Conservation (phyloP, 345 rosid species). For the Melaleuca alternifolia region DNA sequence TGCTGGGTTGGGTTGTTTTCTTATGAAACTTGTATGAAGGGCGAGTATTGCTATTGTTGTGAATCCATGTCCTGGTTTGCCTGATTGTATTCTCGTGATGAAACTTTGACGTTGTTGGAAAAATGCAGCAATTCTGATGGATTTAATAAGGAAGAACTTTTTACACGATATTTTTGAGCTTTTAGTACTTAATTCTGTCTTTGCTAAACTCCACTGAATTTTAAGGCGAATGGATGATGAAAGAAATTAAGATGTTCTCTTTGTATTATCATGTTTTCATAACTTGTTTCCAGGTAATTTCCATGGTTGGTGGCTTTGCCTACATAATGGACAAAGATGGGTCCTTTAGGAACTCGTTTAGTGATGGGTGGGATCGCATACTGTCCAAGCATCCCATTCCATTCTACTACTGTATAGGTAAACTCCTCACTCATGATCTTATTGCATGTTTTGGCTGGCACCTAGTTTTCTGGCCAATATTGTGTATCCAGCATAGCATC, state of each 20-base stretch:
- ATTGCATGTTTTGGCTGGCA: neutral
- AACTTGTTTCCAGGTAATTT: conserved; percentile 42
- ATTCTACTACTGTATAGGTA: conserved; percentile 92
- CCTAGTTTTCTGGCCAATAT: neutral
- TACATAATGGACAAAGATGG: conserved; percentile 93
- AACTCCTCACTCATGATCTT: neutral
- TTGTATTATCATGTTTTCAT: neutral
- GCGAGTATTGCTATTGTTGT: neutral
- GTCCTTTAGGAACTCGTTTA: conserved; percentile 80
- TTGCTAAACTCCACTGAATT: neutral
- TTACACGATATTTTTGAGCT: neutral
- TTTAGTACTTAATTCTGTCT: neutral
- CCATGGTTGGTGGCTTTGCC: conserved; percentile 72
- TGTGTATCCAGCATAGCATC: neutral
- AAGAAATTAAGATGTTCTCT: neutral
- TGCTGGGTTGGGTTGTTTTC: neutral
- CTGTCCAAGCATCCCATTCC: conserved; percentile 90
- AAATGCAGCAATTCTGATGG: neutral
- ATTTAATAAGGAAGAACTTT: neutral
- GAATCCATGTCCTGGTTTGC: neutral
- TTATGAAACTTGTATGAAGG: neutral
- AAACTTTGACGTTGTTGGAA: neutral
- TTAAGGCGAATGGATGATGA: neutral
- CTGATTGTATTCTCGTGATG: neutral
- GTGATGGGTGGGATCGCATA: conserved; percentile 91